Conservation (phyloP, 108 stramenopile genomes). For the Hondaea fermentalgiana region DNA sequence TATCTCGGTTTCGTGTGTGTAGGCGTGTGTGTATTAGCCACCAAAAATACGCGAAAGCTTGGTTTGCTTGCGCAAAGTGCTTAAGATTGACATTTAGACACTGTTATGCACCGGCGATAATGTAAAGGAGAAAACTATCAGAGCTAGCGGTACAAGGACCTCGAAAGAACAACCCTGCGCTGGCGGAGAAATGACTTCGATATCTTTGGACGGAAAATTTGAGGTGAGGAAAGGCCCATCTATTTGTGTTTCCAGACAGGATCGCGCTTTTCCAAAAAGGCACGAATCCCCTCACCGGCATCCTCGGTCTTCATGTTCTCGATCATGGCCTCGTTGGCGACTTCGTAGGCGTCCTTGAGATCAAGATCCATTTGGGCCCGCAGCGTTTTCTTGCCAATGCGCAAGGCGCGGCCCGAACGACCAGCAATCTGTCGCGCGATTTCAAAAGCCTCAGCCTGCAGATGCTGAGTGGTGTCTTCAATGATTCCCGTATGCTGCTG, state of each 20-base stretch:
- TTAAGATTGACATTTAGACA: too few relatives aligned
- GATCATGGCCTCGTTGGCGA: constrained; percentile 51
- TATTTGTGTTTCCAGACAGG: constrained; percentile 21
- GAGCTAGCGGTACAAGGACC: too few relatives aligned
- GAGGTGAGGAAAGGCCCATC: too few relatives aligned
- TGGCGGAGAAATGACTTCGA: too few relatives aligned
- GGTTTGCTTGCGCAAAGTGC: too few relatives aligned
- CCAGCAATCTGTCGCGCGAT: constrained; percentile 29
- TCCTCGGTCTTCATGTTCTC: constrained; percentile 50
- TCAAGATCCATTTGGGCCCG: constrained; percentile 44
- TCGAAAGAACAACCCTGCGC: too few relatives aligned
- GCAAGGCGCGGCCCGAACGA: constrained; percentile 47
- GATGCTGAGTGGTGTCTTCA: constrained; percentile 20
- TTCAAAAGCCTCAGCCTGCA: constrained; percentile 24
- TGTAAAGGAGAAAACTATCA: too few relatives aligned
- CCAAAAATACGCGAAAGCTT: too few relatives aligned
- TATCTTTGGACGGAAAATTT: too few relatives aligned
- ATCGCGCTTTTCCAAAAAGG: constrained; percentile 49
- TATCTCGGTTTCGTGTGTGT: too few relatives aligned
- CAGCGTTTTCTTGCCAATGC: constrained; percentile 53
- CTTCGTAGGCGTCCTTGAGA: constrained; percentile 49
- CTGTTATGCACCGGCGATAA: too few relatives aligned
- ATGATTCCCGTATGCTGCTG: constrained; percentile 19
- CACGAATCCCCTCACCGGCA: constrained; percentile 47
- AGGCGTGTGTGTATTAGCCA: too few relatives aligned